A percentile compares a stretch with the other conserved stretches of the same genome.
These are phyloP conservation scores for Erysimum cheiri DNA, from an alignment of 441 rosid species.

Conservation along the genomic window DNA sequence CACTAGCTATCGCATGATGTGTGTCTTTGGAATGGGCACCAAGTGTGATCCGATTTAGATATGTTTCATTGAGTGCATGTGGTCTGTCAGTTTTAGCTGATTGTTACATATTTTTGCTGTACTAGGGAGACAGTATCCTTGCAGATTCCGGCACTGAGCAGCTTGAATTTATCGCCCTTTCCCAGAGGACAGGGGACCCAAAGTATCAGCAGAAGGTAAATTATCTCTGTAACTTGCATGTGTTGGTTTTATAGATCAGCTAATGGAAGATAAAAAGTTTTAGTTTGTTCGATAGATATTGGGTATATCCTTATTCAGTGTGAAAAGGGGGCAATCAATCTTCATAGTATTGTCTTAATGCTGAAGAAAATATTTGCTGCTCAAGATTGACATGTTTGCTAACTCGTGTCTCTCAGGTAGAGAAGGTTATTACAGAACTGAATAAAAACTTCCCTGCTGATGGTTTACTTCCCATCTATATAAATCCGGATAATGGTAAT, in stretches of 20 bases:
- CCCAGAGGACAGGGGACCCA: constrained; percentile 98
- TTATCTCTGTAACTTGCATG: constrained; percentile 19
- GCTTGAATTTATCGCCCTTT: constrained; percentile 96
- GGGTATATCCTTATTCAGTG: not conserved
- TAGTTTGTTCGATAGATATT: constrained; percentile 1
- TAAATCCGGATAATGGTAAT: constrained; percentile 65
- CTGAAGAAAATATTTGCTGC: constrained; percentile 6
- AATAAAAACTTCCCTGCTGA: constrained; percentile 86
- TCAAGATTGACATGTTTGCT: constrained; percentile 26
- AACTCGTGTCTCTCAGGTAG: constrained; percentile 63
- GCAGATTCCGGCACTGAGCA: constrained; percentile 99
- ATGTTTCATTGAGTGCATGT: constrained; percentile 10
- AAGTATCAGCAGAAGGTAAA: constrained; percentile 91
- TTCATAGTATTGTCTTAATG: constrained; percentile 3
- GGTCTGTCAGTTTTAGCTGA: constrained; percentile 24
- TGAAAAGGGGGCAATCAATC: not conserved
- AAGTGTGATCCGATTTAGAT: constrained; percentile 10
- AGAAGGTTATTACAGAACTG: constrained; percentile 68
- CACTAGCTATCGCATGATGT: not conserved
- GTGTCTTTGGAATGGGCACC: not conserved
- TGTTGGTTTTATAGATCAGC: constrained; percentile 19
- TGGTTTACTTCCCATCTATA: constrained; percentile 93
- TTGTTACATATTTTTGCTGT: not conserved
- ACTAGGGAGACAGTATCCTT: constrained; percentile 87
- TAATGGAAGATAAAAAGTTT: not conserved